Evolutionary conservation across 352 stramenopile species (phyloP).

Genomic region (Hyaloperonospora arabidopsidis): DNA sequence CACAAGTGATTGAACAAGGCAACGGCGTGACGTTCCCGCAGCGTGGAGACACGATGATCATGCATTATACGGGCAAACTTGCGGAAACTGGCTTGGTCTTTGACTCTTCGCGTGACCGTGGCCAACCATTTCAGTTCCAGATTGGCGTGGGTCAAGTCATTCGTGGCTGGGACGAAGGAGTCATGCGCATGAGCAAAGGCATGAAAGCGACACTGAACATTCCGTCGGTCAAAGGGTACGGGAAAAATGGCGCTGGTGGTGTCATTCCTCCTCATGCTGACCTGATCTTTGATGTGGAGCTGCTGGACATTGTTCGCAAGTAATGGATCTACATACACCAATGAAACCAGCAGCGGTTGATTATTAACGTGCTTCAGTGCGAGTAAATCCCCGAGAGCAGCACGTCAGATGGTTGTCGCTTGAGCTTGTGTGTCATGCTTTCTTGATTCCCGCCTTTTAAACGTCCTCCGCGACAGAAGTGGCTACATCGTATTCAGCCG

Average conservation of each 20-base stretch:
- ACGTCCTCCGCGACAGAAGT: slow-evolving; percentile 23
- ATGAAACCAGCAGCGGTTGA: background rate
- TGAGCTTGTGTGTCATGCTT: too few relatives aligned
- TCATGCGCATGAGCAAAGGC: slow-evolving; percentile 92
- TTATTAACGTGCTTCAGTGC: too few relatives aligned
- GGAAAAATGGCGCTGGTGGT: slow-evolving; percentile 63
- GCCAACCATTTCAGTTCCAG: slow-evolving; percentile 72
- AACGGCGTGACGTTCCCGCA: slow-evolving; percentile 58
- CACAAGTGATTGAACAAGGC: slow-evolving; percentile 52
- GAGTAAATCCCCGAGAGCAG: too few relatives aligned
- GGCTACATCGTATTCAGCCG: slow-evolving; percentile 69
- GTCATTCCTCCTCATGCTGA: slow-evolving; percentile 89
- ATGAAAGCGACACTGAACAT: slow-evolving; percentile 90
- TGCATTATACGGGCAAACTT: slow-evolving; percentile 81
- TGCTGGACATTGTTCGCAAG: slow-evolving; percentile 68
- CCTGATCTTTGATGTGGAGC: slow-evolving; percentile 91
- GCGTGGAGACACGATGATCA: slow-evolving; percentile 68
- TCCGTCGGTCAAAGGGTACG: slow-evolving; percentile 90
- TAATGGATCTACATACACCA: slow-evolving; percentile 7
- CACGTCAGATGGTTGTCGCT: too few relatives aligned
- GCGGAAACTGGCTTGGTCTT: slow-evolving; percentile 57
- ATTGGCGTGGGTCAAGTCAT: slow-evolving; percentile 87
- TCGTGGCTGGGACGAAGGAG: slow-evolving; percentile 91
- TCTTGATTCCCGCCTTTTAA: slow-evolving; percentile 1
- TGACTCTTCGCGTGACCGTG: slow-evolving; percentile 67